Evolutionary conservation across 2,329 filamentous ascomycete genomes (phyloP), one percentile per base, ranked within the genome.

Genomic region (Calonectria crousiana): DNA sequence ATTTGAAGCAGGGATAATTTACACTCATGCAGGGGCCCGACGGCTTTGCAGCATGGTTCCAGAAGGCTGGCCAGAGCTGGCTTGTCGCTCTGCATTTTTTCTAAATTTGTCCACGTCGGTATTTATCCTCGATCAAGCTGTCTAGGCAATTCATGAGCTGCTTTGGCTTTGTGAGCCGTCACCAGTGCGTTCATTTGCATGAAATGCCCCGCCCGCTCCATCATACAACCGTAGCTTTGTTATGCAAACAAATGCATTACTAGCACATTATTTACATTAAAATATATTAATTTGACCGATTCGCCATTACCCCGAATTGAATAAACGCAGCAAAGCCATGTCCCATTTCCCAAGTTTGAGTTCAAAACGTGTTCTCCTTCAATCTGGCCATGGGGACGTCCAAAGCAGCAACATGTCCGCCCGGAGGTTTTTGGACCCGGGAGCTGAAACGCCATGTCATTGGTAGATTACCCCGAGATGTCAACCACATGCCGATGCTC

Each of bases 381-480:
- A 9, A 41, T 20, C 26, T 34, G 32, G 10, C 32, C 32, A 34
- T 34, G 32, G 10, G 1, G 2, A 20, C 14, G n/a, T 62, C 56
- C 16, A 62, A 62, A 62, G 56, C 26, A 62, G 56, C 56, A 62
- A 62, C 6, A 62, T 41, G 36, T 38, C 56, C 56, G 56, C 34
- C 26, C 56, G 56, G 56, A 38, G 38, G 6, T 20, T 62, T 20
- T 28, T 10, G 14, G 34, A 23, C 14, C 56, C 56, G 56, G 56
- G 56, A 62, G 23, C 32, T 38, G 36, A 62, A 62, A 28, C 34
- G 20, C 8, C 38, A 26, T 34, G 14, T 28, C 34, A 41, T 62
- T 62, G 56, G 56, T 8, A 62, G 56, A 36, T 23, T 20, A 62
- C 34, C 56, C 56, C 34, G 44, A 23, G 44, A 47, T 47, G 44